phyloP scores from a whole-genome alignment of 495 filamentous ascomycete species.

The Aspergillus cristatus region DNA sequence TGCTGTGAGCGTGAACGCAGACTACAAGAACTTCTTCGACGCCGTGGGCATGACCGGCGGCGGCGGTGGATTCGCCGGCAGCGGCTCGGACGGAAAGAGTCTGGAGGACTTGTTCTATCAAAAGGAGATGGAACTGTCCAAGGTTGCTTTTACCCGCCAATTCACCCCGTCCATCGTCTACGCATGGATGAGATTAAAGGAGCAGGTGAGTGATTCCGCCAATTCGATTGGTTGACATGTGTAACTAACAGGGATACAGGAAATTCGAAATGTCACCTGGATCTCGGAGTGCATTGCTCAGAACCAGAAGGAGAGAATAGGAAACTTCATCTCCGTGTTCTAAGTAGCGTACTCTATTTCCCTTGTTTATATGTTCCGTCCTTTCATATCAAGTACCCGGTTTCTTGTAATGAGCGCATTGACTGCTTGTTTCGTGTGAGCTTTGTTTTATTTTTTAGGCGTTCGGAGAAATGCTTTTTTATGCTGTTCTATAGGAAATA shows the following conservation, averaged over 20 bases:
- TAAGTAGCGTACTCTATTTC: slow-evolving; percentile 25
- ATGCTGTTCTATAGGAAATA: no score
- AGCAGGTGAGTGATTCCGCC: slow-evolving; percentile 61
- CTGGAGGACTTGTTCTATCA: slow-evolving; percentile 98
- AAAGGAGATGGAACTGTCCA: slow-evolving; percentile 98
- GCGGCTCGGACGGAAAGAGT: slow-evolving; percentile 71
- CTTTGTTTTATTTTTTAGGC: slow-evolving; percentile 14
- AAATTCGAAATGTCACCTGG: slow-evolving; percentile 99
- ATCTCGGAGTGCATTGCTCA: slow-evolving; percentile 99
- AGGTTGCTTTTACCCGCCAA: slow-evolving; percentile 88
- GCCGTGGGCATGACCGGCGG: slow-evolving; percentile 72
- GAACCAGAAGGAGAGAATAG: slow-evolving; percentile 97
- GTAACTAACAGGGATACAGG: slow-evolving; percentile 44
- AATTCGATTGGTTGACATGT: neutral
- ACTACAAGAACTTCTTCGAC: slow-evolving; percentile 94
- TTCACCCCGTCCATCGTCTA: slow-evolving; percentile 95
- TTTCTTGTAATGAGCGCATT: slow-evolving; percentile 26
- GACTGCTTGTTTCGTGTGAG: slow-evolving; percentile 12
- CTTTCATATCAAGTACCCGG: slow-evolving; percentile 21
- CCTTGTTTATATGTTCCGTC: neutral
- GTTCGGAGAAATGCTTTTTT: slow-evolving; percentile 17
- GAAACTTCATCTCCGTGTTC: slow-evolving; percentile 97
- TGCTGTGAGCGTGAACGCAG: slow-evolving; percentile 80
- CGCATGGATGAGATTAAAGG: slow-evolving; percentile 93
- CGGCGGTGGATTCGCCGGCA: slow-evolving; percentile 74